Evolutionary conservation across 1,284 basidiomycete genomes (phyloP), one percentile per base, ranked within the genome.

Genomic region (Trametes sp.): DNA sequence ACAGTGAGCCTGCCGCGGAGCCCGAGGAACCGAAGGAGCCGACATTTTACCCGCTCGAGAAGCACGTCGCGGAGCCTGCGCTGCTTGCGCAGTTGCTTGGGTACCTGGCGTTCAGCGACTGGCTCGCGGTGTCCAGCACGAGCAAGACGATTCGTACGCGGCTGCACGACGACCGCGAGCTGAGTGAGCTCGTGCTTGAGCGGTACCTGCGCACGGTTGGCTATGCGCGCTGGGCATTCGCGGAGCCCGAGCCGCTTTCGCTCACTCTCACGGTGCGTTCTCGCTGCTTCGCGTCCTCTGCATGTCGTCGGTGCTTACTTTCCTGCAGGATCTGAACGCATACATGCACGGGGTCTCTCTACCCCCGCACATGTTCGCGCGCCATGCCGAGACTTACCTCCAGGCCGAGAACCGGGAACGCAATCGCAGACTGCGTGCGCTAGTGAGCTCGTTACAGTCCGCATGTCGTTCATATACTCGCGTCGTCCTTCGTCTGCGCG

Each of bases 281-380:
- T 42, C 13, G n/a, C 35, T 33, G 31, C 24, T 45, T 10, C 56
- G n/a, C 56, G n/a, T 10, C 11, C 7, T 14, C 29, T 41, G 23
- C 26, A 35, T 33, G 14, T 16, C 53, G 24, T 44, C 10, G n/a
- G 14, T 13, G 11, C 13, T 14, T 8, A 16, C 16, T 59, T 26
- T 61, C 26, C 21, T 38, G 3, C 63, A 92, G 88, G 92, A 94
- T 74, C 80, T 94, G 41, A 84, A 85, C 69, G 82, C 87, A 54
- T 94, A 93, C 70, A 87, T 94, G 84, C 83, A 87, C 54, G 89
- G 90, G 2, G 88, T 93, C 1, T 87, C 86, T 8, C 83, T 90
- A 42, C 91, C 92, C 8, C 82, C 82, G 4, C 87, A 93, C 65
- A 84, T 89, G 63, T 93, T 90, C 68, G 80, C 85, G 1, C 81